phyloP scores from a whole-genome alignment of 176 grass and related monocot species.

The Paspalum notatum region DNA sequence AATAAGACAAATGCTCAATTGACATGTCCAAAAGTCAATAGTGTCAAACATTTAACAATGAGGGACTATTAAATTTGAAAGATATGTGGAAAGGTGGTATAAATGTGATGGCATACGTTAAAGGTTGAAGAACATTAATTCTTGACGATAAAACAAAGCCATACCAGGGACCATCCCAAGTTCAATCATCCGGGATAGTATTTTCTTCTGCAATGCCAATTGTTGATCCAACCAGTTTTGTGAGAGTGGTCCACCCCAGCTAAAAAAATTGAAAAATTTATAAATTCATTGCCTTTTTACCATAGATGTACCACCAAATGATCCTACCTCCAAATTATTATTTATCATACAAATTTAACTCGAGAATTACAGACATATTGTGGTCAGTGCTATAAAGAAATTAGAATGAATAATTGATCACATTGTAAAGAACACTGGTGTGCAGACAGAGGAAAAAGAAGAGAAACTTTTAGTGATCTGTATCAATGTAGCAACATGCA shows the following conservation, averaged over 20 bases:
- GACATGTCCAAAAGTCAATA: no score
- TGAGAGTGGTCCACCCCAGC: conserved; percentile 95
- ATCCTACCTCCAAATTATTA: conserved; percentile 12
- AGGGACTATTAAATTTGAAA: not conserved
- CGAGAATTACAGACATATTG: conserved; percentile 19
- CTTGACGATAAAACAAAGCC: conserved; percentile 22
- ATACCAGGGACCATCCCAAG: conserved; percentile 96
- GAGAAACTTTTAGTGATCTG: not conserved
- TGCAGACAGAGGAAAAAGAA: conserved; percentile 18
- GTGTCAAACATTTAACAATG: no score
- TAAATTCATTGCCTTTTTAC: not conserved
- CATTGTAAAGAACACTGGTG: not conserved
- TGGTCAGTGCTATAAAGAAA: not conserved
- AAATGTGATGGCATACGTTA: not conserved
- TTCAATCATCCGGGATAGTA: conserved; percentile 78
- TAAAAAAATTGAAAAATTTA: conserved; percentile 47
- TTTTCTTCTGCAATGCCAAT: conserved; percentile 72
- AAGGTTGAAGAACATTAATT: conserved; percentile 13
- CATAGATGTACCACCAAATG: conserved; percentile 3
- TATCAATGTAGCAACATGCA: conserved; percentile 31
- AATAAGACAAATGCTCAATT: no score
- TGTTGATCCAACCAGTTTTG: conserved; percentile 90
- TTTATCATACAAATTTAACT: not conserved
- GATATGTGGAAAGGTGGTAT: conserved; percentile 7
- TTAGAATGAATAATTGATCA: not conserved